Conservation (phyloP, 352 stramenopile species). For the Globisporangium abappressorium region DNA sequence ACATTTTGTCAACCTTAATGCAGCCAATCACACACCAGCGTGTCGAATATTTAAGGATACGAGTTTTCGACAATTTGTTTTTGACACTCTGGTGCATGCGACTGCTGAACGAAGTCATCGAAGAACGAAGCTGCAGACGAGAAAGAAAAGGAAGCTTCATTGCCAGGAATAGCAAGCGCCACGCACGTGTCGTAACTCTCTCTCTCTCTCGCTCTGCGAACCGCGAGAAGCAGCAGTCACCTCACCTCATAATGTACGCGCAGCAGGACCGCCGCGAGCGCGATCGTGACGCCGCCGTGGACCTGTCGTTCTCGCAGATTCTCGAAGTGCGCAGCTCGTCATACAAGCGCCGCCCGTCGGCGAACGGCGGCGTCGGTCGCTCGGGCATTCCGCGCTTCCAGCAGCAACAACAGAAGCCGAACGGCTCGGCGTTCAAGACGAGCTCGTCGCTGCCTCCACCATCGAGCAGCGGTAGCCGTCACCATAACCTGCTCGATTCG, state of each 20-base stretch:
- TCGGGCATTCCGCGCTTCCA: conserved; percentile 17
- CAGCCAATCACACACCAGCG: no score
- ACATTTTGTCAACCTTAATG: no score
- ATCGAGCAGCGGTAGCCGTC: conserved; percentile 11
- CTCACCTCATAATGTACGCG: conserved; percentile 10
- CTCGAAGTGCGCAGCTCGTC: conserved; percentile 60
- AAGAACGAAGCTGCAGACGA: no score
- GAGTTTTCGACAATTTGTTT: no score
- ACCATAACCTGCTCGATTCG: conserved; percentile 42
- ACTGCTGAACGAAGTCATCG: no score
- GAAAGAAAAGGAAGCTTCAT: no score
- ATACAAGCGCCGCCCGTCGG: conserved; percentile 38
- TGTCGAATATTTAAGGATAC: no score
- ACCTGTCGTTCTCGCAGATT: conserved; percentile 82
- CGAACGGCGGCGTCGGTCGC: conserved; percentile 7
- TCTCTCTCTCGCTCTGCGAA: no score
- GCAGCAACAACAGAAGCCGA: conserved; percentile 4
- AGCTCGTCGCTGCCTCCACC: conserved; percentile 8
- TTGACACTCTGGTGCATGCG: no score
- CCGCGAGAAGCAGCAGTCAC: no score
- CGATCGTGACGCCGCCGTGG: conserved; percentile 25
- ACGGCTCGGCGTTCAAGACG: conserved; percentile 14
- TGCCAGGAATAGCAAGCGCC: no score
- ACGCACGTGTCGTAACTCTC: no score
- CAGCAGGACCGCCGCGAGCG: conserved; percentile 19